A percentile compares a stretch with the other conserved stretches of the same genome.
phyloP scores from a whole-genome alignment of 352 stramenopile species.

The Phytophthora syringae region DNA sequence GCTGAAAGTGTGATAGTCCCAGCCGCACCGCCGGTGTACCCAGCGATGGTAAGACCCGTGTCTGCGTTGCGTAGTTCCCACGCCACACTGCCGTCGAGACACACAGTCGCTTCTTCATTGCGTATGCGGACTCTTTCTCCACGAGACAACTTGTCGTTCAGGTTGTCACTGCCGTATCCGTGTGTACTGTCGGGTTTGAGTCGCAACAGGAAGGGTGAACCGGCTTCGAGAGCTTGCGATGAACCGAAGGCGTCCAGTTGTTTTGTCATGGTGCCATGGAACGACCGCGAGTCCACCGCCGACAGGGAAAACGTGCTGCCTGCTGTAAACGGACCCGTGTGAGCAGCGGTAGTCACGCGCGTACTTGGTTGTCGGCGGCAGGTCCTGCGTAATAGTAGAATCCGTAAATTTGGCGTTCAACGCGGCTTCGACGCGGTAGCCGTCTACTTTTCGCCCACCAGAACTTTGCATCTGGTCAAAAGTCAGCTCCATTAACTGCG shows the following conservation, averaged over 20 bases:
- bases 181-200: slow-evolving; percentile 39
- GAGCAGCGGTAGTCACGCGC: slow-evolving; percentile 72
- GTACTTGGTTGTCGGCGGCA: slow-evolving; percentile 49
- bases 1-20: slow-evolving; percentile 50
- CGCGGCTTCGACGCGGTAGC: slow-evolving; percentile 60
- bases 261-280: slow-evolving; percentile 51
- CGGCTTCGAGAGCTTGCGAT: slow-evolving; percentile 29
- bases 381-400: slow-evolving; percentile 12
- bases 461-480: slow-evolving; percentile 71
- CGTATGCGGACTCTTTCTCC: slow-evolving; percentile 70
- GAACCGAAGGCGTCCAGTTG: slow-evolving; percentile 63
- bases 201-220: slow-evolving; percentile 58
- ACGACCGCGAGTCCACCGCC: slow-evolving; percentile 50
- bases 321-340: slow-evolving; percentile 71
- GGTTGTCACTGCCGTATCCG: slow-evolving; percentile 45
- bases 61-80: slow-evolving; percentile 46
- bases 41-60: slow-evolving; percentile 38
- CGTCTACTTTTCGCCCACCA: slow-evolving; percentile 58
- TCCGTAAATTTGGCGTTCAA: slow-evolving; percentile 21
- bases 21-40: slow-evolving; percentile 32
- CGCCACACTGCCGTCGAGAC: slow-evolving; percentile 61
- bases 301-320: slow-evolving; percentile 72
- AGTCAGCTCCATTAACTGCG: slow-evolving; percentile 50
- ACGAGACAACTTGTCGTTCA: slow-evolving; percentile 53
- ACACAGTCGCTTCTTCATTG: slow-evolving; percentile 67